These are phyloP conservation scores for Talaromyces nanjingensis DNA, from an alignment of 495 filamentous ascomycete species.

Conservation along the genomic window DNA sequence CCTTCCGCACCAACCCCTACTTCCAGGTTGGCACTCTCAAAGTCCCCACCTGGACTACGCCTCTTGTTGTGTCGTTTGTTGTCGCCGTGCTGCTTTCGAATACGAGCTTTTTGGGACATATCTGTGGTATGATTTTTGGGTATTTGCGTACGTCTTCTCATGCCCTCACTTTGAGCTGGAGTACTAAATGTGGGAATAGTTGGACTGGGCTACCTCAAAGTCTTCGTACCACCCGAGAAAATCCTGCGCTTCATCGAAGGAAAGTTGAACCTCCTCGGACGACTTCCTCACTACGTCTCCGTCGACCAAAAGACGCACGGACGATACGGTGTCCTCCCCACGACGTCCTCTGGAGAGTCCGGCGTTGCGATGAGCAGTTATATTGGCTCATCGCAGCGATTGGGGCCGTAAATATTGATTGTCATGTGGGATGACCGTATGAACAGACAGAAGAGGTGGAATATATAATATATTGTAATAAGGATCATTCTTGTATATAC, in stretches of 20 bases:
- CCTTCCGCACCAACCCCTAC: slow-evolving; percentile 64
- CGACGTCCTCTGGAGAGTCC: slow-evolving; percentile 34
- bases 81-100: slow-evolving; percentile 68
- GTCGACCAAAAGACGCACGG: slow-evolving; percentile 96
- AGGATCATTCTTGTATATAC: slow-evolving; percentile 29
- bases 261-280: slow-evolving; percentile 72
- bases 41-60: slow-evolving; percentile 88
- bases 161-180: background rate
- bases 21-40: slow-evolving; percentile 62
- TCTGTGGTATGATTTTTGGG: slow-evolving; percentile 72
- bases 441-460: background rate
- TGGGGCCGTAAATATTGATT: slow-evolving; percentile 44
- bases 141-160: slow-evolving; percentile 64
- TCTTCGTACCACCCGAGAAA: slow-evolving; percentile 77
- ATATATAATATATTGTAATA: slow-evolving; percentile 8
- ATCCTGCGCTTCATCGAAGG: slow-evolving; percentile 74
- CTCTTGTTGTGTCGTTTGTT: slow-evolving; percentile 64
- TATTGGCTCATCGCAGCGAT: slow-evolving; percentile 54
- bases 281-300: slow-evolving; percentile 81
- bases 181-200: slow-evolving; percentile 35
- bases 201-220: slow-evolving; percentile 76
- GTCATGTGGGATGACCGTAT: background rate
- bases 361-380: slow-evolving; percentile 51
- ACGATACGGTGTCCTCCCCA: slow-evolving; percentile 82
- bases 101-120: slow-evolving; percentile 78